These are phyloP conservation scores for Lipomyces kockii DNA, from an alignment of 805 yeast genomes.

Conservation along the genomic window DNA sequence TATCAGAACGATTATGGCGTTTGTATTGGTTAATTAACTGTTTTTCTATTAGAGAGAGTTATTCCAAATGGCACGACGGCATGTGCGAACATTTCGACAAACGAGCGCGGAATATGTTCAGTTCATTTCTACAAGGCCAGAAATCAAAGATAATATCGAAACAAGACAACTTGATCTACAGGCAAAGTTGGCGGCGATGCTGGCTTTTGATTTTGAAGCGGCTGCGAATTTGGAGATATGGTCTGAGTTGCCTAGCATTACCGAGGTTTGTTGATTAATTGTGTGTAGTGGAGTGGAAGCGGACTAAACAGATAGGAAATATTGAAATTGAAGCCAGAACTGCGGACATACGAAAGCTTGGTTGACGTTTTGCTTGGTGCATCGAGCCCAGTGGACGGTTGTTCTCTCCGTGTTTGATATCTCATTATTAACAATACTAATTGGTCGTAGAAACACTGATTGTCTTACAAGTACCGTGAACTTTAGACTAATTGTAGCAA, in stretches of 20 bases:
- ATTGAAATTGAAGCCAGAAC: slow-evolving; percentile 1
- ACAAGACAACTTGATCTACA: background rate
- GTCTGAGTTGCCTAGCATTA: slow-evolving; percentile 12
- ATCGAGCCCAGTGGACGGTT: slow-evolving; percentile 22
- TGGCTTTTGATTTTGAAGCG: slow-evolving; percentile 30
- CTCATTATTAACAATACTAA: background rate
- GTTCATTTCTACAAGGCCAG: background rate
- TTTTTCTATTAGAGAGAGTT: slow-evolving; percentile 3
- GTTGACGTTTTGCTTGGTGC: slow-evolving; percentile 25
- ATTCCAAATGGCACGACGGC: slow-evolving; percentile 9
- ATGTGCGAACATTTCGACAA: slow-evolving; percentile 9
- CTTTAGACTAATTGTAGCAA: background rate
- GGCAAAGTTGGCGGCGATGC: slow-evolving; percentile 12
- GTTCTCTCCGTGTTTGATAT: background rate
- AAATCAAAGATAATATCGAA: background rate
- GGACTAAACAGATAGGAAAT: slow-evolving; percentile 2
- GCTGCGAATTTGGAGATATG: slow-evolving; percentile 20
- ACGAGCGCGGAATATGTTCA: slow-evolving; percentile 4
- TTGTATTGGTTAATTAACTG: background rate
- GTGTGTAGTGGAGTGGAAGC: background rate
- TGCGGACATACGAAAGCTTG: slow-evolving; percentile 19
- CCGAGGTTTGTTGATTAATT: slow-evolving; percentile 7
- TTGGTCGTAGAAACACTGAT: slow-evolving; percentile 15
- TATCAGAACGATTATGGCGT: background rate
- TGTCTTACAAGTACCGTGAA: slow-evolving; percentile 14